Percentiles rank a stretch among this genome's conserved stretches.
These are phyloP conservation scores for Basipetospora chlamydospora DNA, from an alignment of 2,329 filamentous ascomycete species.

Conservation along the genomic window DNA sequence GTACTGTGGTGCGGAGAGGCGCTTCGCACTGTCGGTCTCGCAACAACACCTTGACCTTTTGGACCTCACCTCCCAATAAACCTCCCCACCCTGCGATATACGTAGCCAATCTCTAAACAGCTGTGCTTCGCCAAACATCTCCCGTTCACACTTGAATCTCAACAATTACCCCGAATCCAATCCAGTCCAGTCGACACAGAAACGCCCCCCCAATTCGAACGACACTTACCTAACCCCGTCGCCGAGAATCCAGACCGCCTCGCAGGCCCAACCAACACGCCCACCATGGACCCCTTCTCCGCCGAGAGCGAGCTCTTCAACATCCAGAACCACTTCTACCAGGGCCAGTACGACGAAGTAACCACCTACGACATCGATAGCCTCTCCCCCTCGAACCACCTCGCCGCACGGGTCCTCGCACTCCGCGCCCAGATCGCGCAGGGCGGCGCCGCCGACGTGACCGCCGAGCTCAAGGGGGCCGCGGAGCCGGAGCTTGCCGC, in stretches of 20 bases:
- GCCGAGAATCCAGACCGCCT: constrained; percentile 10
- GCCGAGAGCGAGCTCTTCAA: constrained; percentile 59
- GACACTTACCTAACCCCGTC: constrained; percentile 1
- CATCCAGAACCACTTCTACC: constrained; percentile 56
- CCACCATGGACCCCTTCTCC: constrained; percentile 53
- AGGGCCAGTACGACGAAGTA: constrained; percentile 76
- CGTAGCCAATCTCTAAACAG: too few relatives aligned
- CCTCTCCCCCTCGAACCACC: constrained; percentile 64
- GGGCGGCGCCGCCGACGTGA: constrained; percentile 60
- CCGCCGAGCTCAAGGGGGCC: constrained; percentile 47
- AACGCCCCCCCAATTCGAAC: background rate
- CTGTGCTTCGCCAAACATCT: too few relatives aligned
- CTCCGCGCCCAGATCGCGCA: constrained; percentile 74
- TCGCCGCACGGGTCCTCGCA: constrained; percentile 63
- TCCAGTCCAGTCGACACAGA: too few relatives aligned
- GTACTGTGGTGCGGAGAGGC: too few relatives aligned
- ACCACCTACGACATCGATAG: constrained; percentile 71
- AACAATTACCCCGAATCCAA: too few relatives aligned
- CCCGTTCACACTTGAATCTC: too few relatives aligned
- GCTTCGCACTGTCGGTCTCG: too few relatives aligned
- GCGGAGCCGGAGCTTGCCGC: constrained; percentile 59
- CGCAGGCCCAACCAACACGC: constrained; percentile 9
- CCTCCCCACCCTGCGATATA: too few relatives aligned
- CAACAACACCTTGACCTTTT: constrained; percentile 6
- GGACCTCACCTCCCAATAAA: too few relatives aligned